A percentile compares a stretch with the other conserved stretches of the same genome.
phyloP scores from a whole-genome alignment of 2,329 filamentous ascomycete species.

The Karstenula rhodostoma region DNA sequence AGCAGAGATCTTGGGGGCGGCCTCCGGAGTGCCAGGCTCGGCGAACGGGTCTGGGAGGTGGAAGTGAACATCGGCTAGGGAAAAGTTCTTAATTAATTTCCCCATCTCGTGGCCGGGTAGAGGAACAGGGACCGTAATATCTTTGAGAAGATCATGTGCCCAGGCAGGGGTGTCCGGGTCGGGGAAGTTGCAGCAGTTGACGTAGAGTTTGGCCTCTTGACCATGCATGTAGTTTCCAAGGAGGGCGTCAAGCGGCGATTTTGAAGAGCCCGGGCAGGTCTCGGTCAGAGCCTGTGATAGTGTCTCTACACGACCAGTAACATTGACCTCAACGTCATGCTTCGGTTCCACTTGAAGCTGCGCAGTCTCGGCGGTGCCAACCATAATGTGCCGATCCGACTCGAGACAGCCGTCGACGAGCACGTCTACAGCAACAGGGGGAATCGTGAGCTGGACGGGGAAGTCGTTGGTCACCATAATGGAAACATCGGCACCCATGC shows the following conservation, averaged over 20 bases:
- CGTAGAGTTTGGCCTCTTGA: conserved; percentile 78
- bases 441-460: conserved; percentile 78
- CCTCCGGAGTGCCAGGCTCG: conserved; percentile 74
- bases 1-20: conserved; percentile 82
- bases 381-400: conserved; percentile 75
- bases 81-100: conserved; percentile 86
- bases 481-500: conserved; percentile 82
- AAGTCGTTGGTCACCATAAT: conserved; percentile 78
- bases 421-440: conserved; percentile 83
- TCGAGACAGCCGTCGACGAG: conserved; percentile 82
- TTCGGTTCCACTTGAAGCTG: conserved; percentile 73
- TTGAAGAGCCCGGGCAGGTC: conserved; percentile 76
- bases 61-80: conserved; percentile 85
- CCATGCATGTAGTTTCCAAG: conserved; percentile 84
- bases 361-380: conserved; percentile 78
- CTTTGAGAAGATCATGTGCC: conserved; percentile 81
- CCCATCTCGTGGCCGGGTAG: conserved; percentile 85
- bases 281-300: conserved; percentile 77
- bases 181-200: conserved; percentile 77
- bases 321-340: conserved; percentile 71
- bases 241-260: conserved; percentile 85
- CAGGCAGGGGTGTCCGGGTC: conserved; percentile 77
- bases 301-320: conserved; percentile 74
- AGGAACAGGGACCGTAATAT: conserved; percentile 82
- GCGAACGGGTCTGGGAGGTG: conserved; percentile 81